A percentile compares a stretch with the other conserved stretches of the same genome.
Evolutionary conservation across 2,329 filamentous ascomycete species (phyloP).

Genomic region (Aspergillus transmontanensis): DNA sequence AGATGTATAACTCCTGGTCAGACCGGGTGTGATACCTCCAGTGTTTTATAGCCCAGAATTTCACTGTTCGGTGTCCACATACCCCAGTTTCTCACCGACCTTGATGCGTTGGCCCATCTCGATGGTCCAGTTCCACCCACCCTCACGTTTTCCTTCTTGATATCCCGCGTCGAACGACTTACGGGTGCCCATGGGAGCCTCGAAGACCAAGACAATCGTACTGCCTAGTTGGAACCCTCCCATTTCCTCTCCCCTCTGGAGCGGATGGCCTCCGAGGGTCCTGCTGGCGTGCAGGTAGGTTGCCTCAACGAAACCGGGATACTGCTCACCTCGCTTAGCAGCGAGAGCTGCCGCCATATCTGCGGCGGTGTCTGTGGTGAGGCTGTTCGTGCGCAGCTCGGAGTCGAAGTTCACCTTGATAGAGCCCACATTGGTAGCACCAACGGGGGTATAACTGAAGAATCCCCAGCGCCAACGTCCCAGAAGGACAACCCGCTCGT

Average conservation of each 20-base stretch:
- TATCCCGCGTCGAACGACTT: conserved; percentile 64
- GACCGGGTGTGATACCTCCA: neutral
- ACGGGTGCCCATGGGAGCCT: conserved; percentile 72
- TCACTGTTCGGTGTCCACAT: conserved; percentile 52
- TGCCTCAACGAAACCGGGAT: conserved; percentile 90
- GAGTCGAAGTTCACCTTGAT: conserved; percentile 97
- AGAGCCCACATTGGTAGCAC: conserved; percentile 94
- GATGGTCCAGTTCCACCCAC: conserved; percentile 83
- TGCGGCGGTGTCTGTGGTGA: conserved; percentile 89
- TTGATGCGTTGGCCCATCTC: conserved; percentile 85
- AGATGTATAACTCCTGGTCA: neutral
- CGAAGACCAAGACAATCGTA: conserved; percentile 93
- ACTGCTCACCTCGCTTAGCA: conserved; percentile 72
- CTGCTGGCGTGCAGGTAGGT: conserved; percentile 78
- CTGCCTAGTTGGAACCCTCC: conserved; percentile 95
- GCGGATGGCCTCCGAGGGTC: conserved; percentile 78
- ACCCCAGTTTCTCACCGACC: conserved; percentile 84
- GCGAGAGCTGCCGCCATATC: conserved; percentile 84
- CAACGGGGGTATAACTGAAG: conserved; percentile 93
- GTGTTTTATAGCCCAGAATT: neutral
- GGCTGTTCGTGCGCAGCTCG: conserved; percentile 87
- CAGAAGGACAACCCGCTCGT: conserved; percentile 91
- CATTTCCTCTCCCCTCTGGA: conserved; percentile 93
- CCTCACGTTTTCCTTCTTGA: conserved; percentile 57
- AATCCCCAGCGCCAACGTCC: conserved; percentile 97